A percentile compares a stretch with the other conserved stretches of the same genome.
Conservation (phyloP, 2,329 filamentous ascomycete genomes). For the Xylaria sp. region DNA sequence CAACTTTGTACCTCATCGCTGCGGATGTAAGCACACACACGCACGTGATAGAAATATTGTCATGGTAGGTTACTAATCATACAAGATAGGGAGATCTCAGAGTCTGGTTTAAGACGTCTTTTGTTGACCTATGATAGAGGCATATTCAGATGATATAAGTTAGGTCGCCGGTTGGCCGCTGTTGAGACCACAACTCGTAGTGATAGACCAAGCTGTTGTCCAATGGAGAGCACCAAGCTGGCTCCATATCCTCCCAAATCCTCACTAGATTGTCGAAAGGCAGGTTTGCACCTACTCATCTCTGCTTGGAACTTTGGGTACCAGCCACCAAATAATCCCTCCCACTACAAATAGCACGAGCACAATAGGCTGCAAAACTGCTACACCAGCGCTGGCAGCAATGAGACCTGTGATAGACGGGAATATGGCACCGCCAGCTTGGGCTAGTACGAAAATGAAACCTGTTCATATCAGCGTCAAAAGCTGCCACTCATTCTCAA, state of each 20-base stretch:
- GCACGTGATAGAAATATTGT: not conserved
- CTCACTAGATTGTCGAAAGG: too few species aligned
- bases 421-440: slow-evolving; percentile 63
- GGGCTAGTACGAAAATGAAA: slow-evolving; percentile 63
- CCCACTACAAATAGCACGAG: slow-evolving; percentile 57
- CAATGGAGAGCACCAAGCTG: too few species aligned
- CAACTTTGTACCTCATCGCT: not conserved
- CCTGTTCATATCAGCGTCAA: slow-evolving; percentile 39
- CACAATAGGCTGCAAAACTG: slow-evolving; percentile 60
- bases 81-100: too few species aligned
- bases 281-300: slow-evolving; percentile 39
- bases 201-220: too few species aligned
- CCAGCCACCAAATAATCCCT: slow-evolving; percentile 55
- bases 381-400: slow-evolving; percentile 56
- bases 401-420: slow-evolving; percentile 63
- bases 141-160: not conserved
- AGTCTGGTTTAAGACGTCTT: not conserved
- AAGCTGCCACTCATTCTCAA: not conserved
- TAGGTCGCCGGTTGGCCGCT: not conserved
- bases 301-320: slow-evolving; percentile 48
- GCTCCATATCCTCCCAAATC: too few species aligned
- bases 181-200: not conserved
- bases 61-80: not conserved
- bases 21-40: not conserved
- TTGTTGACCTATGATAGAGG: not conserved